Percentiles rank a stretch among this genome's conserved stretches.
phyloP scores from a whole-genome alignment of 352 stramenopile species.

The Globisporangium orthogonon region DNA sequence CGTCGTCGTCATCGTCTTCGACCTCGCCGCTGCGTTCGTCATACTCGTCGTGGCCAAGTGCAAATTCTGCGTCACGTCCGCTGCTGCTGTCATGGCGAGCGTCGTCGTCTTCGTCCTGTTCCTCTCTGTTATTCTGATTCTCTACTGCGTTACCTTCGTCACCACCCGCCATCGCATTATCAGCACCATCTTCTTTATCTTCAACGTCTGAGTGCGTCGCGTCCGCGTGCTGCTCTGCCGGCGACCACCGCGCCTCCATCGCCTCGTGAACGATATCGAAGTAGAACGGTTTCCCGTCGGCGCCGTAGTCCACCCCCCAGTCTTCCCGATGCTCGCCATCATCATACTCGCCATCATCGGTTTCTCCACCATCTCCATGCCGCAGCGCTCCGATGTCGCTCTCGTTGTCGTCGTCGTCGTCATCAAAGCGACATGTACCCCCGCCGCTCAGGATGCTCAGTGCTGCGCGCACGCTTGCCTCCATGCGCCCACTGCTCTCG shows the following conservation, averaged over 20 bases:
- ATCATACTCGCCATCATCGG: constrained; percentile 7
- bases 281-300: constrained; percentile 12
- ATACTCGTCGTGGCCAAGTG: not conserved
- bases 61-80: not conserved
- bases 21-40: constrained; percentile 4
- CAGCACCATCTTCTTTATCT: not conserved
- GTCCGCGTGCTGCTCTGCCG: constrained; percentile 4
- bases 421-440: constrained; percentile 1
- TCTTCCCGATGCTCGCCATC: constrained; percentile 6
- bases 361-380: no score
- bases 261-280: constrained; percentile 19
- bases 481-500: constrained; percentile 31
- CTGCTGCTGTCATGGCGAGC: not conserved
- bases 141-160: no score
- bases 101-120: not conserved
- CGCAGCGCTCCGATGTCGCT: constrained; percentile 8
- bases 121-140: not conserved
- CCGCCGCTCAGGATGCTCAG: constrained; percentile 42
- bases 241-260: constrained; percentile 13
- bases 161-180: constrained; percentile 3
- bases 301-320: constrained; percentile 7
- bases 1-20: constrained; percentile 1
- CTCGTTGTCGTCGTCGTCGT: not conserved
- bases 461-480: constrained; percentile 41
- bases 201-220: not conserved